phyloP scores from a whole-genome alignment of 805 yeast species.

The Peterozyma toletana region DNA sequence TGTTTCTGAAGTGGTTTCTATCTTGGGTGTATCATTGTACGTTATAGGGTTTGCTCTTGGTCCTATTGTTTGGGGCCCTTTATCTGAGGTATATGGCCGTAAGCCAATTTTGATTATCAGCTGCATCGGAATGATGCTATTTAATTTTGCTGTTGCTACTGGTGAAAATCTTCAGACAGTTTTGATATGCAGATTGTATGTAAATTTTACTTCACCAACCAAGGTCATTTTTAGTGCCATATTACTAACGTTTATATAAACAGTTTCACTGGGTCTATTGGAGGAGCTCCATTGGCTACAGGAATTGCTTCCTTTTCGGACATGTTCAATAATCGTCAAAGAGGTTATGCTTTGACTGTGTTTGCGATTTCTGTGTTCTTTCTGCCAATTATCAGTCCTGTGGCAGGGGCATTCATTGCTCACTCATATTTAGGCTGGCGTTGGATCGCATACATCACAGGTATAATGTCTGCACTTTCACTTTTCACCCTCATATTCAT shows the following conservation, averaged over 20 bases:
- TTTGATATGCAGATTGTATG: slow-evolving; percentile 57
- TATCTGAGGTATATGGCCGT: slow-evolving; percentile 76
- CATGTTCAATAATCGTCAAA: slow-evolving; percentile 51
- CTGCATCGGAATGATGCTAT: slow-evolving; percentile 46
- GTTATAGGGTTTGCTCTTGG: slow-evolving; percentile 95
- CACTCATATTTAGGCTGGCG: slow-evolving; percentile 68
- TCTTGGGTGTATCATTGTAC: slow-evolving; percentile 70
- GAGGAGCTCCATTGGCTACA: slow-evolving; percentile 81
- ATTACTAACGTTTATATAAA: too few species aligned
- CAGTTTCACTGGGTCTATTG: slow-evolving; percentile 64
- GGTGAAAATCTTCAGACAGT: slow-evolving; percentile 74
- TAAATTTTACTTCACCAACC: too few species aligned
- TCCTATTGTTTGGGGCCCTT: slow-evolving; percentile 86
- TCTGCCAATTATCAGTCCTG: slow-evolving; percentile 82
- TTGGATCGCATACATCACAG: slow-evolving; percentile 71
- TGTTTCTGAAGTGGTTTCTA: slow-evolving; percentile 62
- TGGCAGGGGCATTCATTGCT: slow-evolving; percentile 65
- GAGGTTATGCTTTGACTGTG: slow-evolving; percentile 72
- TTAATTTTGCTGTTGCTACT: slow-evolving; percentile 71
- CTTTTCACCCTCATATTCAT: slow-evolving; percentile 30
- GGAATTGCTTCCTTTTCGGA: slow-evolving; percentile 87
- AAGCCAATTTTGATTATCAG: slow-evolving; percentile 52
- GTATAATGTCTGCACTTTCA: slow-evolving; percentile 46
- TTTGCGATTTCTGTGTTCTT: slow-evolving; percentile 69
- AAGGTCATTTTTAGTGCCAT: too few species aligned